Evolutionary conservation across 176 grass and related monocot species (phyloP).

Genomic region (Chrysopogon serrulatus): DNA sequence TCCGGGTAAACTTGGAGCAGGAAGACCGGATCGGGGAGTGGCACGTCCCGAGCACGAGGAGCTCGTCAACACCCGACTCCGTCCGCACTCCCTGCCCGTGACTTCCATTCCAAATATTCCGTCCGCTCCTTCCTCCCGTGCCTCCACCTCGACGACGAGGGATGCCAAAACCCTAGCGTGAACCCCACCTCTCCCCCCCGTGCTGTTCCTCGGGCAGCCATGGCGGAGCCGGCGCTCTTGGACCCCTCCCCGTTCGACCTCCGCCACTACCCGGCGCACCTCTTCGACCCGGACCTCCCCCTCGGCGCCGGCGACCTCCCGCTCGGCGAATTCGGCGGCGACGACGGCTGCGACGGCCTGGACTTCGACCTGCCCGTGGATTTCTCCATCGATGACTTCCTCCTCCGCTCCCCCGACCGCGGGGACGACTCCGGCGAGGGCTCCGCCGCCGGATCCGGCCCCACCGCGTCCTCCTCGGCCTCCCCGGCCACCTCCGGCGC

Average conservation of each 20-base stretch:
- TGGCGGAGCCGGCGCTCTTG: constrained; percentile 68
- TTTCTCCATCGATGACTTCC: constrained; percentile 81
- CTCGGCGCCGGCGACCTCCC: constrained; percentile 31
- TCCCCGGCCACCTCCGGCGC: constrained; percentile 50
- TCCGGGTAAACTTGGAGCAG: background rate
- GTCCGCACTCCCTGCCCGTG: background rate
- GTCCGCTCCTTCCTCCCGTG: background rate
- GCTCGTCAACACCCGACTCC: constrained; percentile 33
- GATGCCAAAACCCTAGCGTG: constrained; percentile 67
- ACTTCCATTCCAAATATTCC: constrained; percentile 5
- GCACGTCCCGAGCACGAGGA: constrained; percentile 18
- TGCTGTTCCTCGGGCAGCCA: constrained; percentile 25
- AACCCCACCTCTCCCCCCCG: constrained; percentile 4
- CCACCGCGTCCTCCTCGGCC: constrained; percentile 5
- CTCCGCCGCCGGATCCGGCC: constrained; percentile 41
- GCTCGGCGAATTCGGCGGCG: constrained; percentile 31
- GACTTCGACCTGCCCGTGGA: constrained; percentile 69
- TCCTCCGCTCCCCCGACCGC: constrained; percentile 39
- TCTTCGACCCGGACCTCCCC: constrained; percentile 64
- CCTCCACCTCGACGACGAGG: background rate
- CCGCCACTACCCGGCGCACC: constrained; percentile 29
- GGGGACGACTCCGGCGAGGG: constrained; percentile 26
- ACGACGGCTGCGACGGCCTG: constrained; percentile 14
- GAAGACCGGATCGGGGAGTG: background rate
- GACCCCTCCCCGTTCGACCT: constrained; percentile 43